Base-by-base conservation (phyloP, 2,329 filamentous ascomycete species). In the Chaetomiaceae sp. region DNA sequence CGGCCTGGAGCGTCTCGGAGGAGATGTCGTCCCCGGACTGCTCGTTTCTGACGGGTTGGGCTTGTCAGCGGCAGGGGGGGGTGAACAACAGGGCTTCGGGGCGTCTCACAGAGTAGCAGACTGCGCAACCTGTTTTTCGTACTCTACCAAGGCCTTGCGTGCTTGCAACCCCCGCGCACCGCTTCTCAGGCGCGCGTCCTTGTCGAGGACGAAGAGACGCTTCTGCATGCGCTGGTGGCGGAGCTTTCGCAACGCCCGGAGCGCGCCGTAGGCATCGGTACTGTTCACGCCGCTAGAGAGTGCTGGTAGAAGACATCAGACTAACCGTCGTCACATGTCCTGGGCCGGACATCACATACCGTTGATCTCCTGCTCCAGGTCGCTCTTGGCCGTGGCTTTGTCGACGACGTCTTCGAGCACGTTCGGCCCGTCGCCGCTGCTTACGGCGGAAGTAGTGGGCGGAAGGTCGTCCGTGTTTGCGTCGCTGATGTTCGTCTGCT, bases 131-230 rank as follows among this genome's bases (percentile, higher is more conserved):
- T 77, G 77, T 56, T 82, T 83, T 62, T 95, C 89, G 23, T 83
- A 78, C 4, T 78, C 77, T 44, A 82, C 80, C 16, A 93, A 68
- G 1, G 83, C 79, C 60, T 93, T 92, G n/a, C 88, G 75, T 0
- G 88, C 88, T 54, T 85, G 78, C 63, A 86, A 71, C 0, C 89
- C 89, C 37, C 89, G 72, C 1, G 86, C 79, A 30, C 89, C 89
- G 61, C 87, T 92, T 45, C 87, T 75, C 35, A 89, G 69, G 37
- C 81, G 75, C 7, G 88, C 87, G 62, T 89, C 83, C 58, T 90
- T 87, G 61, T 88, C 83, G 1, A 83, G 77, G 17, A 83, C 76
- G 50, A 86, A 87, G 3, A 90, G 70, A 6, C 80, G 76, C 59
- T 78, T 76, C 57, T 80, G 75, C 33, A 86, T 71, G 19, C 81